Evolutionary conservation across 495 filamentous ascomycete species (phyloP).

Genomic region (Jackrogersella multiformis): DNA sequence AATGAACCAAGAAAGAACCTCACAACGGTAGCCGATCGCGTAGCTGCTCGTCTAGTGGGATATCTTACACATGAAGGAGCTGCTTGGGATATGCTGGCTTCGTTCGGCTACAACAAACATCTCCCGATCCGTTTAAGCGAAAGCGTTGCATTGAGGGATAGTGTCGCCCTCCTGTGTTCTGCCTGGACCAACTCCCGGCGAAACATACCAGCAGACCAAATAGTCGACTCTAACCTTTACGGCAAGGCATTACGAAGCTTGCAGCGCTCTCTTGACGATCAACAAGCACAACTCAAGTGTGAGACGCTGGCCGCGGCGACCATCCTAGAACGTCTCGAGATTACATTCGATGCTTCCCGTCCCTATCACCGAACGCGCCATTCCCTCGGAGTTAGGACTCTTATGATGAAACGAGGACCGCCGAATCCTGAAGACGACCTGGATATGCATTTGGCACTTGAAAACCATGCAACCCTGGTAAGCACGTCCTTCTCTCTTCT

Average conservation of each 20-base stretch:
- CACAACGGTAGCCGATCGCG: constrained; percentile 30
- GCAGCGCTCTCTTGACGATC: constrained; percentile 21
- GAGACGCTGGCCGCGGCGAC: constrained; percentile 30
- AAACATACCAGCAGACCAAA: neutral
- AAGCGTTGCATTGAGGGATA: constrained; percentile 29
- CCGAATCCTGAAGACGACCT: constrained; percentile 18
- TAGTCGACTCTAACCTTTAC: constrained; percentile 24
- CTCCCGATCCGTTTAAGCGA: constrained; percentile 27
- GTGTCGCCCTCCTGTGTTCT: constrained; percentile 27
- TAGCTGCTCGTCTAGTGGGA: constrained; percentile 25
- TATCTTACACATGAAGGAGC: constrained; percentile 21
- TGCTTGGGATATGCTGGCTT: constrained; percentile 23
- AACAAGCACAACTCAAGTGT: neutral
- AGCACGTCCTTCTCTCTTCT: neutral
- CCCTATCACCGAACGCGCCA: constrained; percentile 12
- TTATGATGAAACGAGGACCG: constrained; percentile 22
- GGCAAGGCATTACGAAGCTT: constrained; percentile 31
- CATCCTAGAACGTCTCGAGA: constrained; percentile 18
- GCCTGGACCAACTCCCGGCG: constrained; percentile 30
- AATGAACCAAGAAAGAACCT: constrained; percentile 18
- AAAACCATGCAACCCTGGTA: constrained; percentile 32
- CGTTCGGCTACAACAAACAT: constrained; percentile 15
- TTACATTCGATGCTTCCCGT: constrained; percentile 17
- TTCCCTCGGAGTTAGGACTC: constrained; percentile 4
- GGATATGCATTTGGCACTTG: constrained; percentile 26